These are phyloP conservation scores for Monoraphidium neglectum DNA, from an alignment of 139 green algal genomes.

Conservation along the genomic window DNA sequence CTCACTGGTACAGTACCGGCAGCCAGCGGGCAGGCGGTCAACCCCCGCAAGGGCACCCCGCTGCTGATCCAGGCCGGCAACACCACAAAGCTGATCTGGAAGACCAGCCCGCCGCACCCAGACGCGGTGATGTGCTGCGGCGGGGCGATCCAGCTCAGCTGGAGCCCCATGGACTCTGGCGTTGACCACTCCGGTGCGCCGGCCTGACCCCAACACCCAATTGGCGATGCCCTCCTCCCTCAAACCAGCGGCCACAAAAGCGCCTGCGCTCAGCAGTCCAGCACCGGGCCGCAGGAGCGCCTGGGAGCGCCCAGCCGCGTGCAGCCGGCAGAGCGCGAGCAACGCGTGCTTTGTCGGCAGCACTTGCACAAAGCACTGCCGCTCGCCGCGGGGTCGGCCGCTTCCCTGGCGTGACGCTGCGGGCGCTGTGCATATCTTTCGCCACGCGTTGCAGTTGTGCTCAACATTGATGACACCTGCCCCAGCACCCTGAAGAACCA, in stretches of 20 bases:
- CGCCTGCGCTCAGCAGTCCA: too few relatives aligned
- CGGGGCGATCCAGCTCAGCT: conserved; percentile 27
- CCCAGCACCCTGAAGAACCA: conserved; percentile 22
- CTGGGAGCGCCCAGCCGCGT: too few relatives aligned
- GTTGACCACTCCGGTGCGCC: conserved; percentile 22
- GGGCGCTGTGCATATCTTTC: too few relatives aligned
- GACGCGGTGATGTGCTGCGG: conserved; percentile 35
- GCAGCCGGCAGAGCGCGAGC: too few relatives aligned
- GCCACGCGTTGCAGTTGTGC: conserved; percentile 2
- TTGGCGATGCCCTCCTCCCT: too few relatives aligned
- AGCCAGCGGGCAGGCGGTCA: background rate
- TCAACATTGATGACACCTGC: conserved; percentile 27
- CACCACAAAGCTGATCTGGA: conserved; percentile 22
- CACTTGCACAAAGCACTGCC: too few relatives aligned
- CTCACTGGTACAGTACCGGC: too few relatives aligned
- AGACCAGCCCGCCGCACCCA: conserved; percentile 12
- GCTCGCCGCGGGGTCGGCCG: too few relatives aligned
- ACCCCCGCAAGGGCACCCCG: conserved; percentile 25
- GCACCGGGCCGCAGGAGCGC: too few relatives aligned
- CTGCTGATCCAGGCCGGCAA: conserved; percentile 15
- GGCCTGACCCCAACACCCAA: background rate
- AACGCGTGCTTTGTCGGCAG: too few relatives aligned
- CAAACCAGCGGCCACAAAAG: too few relatives aligned
- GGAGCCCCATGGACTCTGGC: conserved; percentile 25
- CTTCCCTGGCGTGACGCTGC: too few relatives aligned